Base-by-base conservation (phyloP, 2,329 filamentous ascomycete species). In the Microthyrium microscopicum region DNA sequence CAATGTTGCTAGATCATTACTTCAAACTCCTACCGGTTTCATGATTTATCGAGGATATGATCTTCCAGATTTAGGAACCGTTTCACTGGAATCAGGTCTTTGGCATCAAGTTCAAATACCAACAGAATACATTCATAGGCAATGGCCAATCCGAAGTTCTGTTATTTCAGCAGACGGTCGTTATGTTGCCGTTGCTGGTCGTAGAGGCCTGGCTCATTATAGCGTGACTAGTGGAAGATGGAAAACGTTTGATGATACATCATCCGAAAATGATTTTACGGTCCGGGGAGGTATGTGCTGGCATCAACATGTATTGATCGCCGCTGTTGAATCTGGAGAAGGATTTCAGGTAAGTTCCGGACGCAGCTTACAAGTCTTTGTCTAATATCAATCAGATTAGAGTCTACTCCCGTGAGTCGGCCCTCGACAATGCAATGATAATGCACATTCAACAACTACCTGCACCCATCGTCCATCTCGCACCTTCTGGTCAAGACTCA, bases 201-300 rank as follows among this genome's bases (percentile, higher is more conserved):
- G 80, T 40, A 72, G 85, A 44, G 89, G 89, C 1, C 64, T 98
- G 33, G 87, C 87, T 7, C 89, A 98, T 53, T 98, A 98, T 55
- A 95, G 89, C 47, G 73, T 94, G 40, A 79, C 79, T 43, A 95
- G 87, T 49, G 82, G 87, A 19, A 70, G 89, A 38, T 98, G 89
- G 89, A 94, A 92, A 52, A 91, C 79, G 0, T 98, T 98, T 51
- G 68, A 77, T 31, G 83, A 85, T 45, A 68, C 75, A 18, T 71
- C 68, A 20, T 69, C 77, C 48, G 89, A 95, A 54, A 84, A 85
- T 45, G 82, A 85, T 41, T 98, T 98, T 50, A 73, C 83, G 17
- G 82, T 98, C 11, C 68, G 85, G 41, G 89, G 89, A 31, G 89
- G 89, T 5, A 93, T 98, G 85, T 95, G 87, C 52, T 98, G 89